Base-by-base conservation (phyloP, 1,139 yeast species). In the Blastobotrys proliferans region DNA sequence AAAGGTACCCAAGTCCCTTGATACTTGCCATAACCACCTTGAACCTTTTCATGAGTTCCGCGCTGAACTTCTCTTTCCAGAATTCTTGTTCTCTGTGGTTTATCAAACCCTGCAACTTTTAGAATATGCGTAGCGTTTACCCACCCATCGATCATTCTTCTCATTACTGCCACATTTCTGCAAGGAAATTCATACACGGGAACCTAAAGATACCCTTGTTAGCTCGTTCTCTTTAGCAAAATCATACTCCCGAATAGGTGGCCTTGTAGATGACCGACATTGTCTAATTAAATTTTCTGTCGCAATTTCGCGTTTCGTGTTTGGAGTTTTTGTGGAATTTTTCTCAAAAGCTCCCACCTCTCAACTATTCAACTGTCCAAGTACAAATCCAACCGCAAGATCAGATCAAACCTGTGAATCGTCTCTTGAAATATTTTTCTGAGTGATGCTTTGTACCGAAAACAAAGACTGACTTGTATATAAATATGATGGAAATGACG, bases 1-100 rank as follows among this genome's bases (percentile, higher is more conserved):
- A 88, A 64, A 0, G 97, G 97, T 6, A 90, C 94, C 97, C 97
- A 92, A 1, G 97, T 90, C 17, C 98, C 98, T 63, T 92, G 97
- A 64, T 88, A 92, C 60, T 92, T 82, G 38, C 97, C 97, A 55
- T 88, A 90, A 2, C 97, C 97, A 51, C 97, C 98, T 63, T 92
- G 97, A 20, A 92, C 88, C 63, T 90, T 90, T 58, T 90, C 97
- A 62, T 87, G 96, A 11, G 72, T 67, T 2, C 94, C 94, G 41
- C 78, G 80, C 55, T 87, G 94, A 17, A 90, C 94, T 49, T 94
- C 97, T 57, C 84, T 81, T 59, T 92, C 97, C 55, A 90, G 73
- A 50, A 88, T 88, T 59, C 94, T 80, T 10, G 97, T 90, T 57
- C 97, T 71, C 61, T 84, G 87, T 1, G 97, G 95, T 63, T 90